phyloP scores from a whole-genome alignment of 23 red algal species.

The Chondrus crispus region DNA sequence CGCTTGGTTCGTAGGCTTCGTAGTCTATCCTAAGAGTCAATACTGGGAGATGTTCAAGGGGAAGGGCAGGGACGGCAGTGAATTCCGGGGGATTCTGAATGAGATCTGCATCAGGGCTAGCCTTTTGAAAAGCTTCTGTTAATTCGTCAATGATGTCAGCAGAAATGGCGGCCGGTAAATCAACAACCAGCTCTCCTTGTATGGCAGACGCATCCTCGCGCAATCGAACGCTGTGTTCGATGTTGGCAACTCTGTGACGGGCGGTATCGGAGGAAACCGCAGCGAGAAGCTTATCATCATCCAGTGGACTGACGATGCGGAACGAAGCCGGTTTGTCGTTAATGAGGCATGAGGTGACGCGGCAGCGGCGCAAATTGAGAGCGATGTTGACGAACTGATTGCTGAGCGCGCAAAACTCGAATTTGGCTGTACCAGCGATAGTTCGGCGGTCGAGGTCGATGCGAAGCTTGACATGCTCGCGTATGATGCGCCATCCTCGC shows the following conservation, averaged over 20 bases:
- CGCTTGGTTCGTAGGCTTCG: conserved; percentile 22
- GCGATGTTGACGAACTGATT: conserved; percentile 24
- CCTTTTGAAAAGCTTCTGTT: neutral
- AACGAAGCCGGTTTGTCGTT: neutral
- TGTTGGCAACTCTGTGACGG: neutral
- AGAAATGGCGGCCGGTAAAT: conserved; percentile 17
- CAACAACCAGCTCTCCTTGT: conserved; percentile 34
- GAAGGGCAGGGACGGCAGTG: neutral
- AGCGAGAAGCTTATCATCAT: conserved; percentile 40
- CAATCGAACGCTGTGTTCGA: neutral
- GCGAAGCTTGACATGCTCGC: conserved; percentile 2
- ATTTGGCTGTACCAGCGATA: conserved; percentile 7
- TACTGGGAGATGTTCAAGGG: conserved; percentile 34
- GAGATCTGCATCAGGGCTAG: neutral
- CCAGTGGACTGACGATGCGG: conserved; percentile 17
- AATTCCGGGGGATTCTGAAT: neutral
- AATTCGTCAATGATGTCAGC: conserved; percentile 56
- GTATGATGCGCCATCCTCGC: conserved; percentile 43
- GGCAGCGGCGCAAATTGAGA: conserved; percentile 59
- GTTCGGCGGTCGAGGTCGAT: conserved; percentile 27
- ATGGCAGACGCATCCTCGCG: neutral
- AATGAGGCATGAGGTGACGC: conserved; percentile 25
- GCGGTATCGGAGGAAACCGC: conserved; percentile 5
- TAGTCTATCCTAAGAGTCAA: conserved; percentile 24
- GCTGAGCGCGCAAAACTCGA: conserved; percentile 44